phyloP scores from a whole-genome alignment of 2,329 filamentous ascomycete species.

The Penicillium sp. region DNA sequence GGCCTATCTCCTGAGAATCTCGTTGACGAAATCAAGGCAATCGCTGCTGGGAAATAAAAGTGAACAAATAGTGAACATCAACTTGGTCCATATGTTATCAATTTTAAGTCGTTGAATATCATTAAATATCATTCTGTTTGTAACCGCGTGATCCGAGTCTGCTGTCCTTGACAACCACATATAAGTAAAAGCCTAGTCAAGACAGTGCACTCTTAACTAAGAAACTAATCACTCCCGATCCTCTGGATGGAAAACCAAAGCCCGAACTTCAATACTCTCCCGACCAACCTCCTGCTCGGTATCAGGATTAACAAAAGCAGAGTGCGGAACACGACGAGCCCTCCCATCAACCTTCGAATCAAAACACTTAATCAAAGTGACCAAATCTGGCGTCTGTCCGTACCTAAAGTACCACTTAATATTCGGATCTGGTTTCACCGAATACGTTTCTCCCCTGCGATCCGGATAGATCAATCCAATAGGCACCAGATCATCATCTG shows the following conservation, averaged over 20 bases:
- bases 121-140: neutral
- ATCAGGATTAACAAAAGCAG: conserved; percentile 58
- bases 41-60: conserved; percentile 26
- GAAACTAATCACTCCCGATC: conserved; percentile 28
- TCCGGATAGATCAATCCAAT: conserved; percentile 57
- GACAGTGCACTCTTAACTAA: neutral
- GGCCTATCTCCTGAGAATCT: conserved; percentile 43
- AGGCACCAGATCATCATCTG: conserved; percentile 56
- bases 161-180: no score
- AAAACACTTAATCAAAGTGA: conserved; percentile 65
- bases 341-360: conserved; percentile 61
- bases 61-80: neutral
- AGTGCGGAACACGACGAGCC: conserved; percentile 60
- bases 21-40: conserved; percentile 33
- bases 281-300: conserved; percentile 44
- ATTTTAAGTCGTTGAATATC: neutral
- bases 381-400: conserved; percentile 57
- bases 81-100: neutral
- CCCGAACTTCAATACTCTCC: conserved; percentile 62
- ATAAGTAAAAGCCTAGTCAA: neutral
- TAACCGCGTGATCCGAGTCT: no score
- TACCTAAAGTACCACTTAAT: conserved; percentile 61
- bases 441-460: conserved; percentile 56
- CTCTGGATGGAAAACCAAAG: conserved; percentile 57
- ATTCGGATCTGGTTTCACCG: conserved; percentile 45